Conservation (phyloP, 768 basidiomycete species). For the Boletus vermiculosoides region DNA sequence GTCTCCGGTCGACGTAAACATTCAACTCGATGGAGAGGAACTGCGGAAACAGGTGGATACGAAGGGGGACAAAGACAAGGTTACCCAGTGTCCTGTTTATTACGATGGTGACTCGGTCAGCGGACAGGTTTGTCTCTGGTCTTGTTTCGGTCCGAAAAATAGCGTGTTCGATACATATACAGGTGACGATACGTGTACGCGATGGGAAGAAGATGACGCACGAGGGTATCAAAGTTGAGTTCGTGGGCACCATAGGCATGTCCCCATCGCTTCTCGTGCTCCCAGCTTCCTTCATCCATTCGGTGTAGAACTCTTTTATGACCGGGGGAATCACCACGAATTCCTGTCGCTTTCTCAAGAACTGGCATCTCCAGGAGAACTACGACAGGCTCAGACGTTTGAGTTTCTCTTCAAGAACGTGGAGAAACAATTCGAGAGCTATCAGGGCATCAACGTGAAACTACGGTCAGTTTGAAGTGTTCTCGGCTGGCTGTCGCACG, state of each 20-base stretch:
- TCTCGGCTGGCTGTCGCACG: neutral
- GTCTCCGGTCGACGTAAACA: conserved; percentile 86
- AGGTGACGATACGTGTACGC: conserved; percentile 85
- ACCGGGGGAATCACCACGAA: conserved; percentile 97
- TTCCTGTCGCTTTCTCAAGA: conserved; percentile 96
- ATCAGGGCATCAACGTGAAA: conserved; percentile 98
- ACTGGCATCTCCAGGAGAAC: conserved; percentile 92
- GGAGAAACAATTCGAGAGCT: conserved; percentile 98
- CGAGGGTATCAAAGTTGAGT: conserved; percentile 97
- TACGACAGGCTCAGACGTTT: conserved; percentile 94
- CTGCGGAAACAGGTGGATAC: conserved; percentile 84
- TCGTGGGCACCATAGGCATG: conserved; percentile 92
- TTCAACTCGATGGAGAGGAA: conserved; percentile 87
- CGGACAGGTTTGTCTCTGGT: conserved; percentile 64
- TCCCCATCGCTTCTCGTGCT: conserved; percentile 4
- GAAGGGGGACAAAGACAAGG: conserved; percentile 87
- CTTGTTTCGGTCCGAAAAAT: neutral
- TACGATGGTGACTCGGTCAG: conserved; percentile 92
- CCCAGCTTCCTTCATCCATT: neutral
- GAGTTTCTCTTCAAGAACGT: conserved; percentile 99
- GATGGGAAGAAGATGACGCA: conserved; percentile 95
- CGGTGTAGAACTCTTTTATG: conserved; percentile 78
- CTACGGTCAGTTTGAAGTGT: conserved; percentile 59
- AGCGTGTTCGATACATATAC: conserved; percentile 4
- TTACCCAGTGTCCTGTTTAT: conserved; percentile 84